phyloP scores from a whole-genome alignment of 2,329 filamentous ascomycete genomes.

The Sporothrix dimorphospora region DNA sequence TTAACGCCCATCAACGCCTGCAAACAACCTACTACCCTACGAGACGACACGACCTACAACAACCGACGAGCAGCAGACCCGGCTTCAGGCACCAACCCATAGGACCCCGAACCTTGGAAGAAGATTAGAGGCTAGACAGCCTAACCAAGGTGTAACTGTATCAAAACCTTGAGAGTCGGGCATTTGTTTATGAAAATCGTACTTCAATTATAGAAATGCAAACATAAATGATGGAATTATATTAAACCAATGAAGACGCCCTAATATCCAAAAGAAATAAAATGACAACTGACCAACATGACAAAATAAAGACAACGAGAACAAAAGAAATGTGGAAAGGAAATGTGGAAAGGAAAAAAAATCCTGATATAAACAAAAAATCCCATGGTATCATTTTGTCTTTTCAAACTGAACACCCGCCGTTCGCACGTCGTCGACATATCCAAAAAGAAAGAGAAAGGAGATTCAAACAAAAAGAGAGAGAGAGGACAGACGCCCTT shows the following conservation, averaged over 20 bases:
- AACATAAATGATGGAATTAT: too few species aligned
- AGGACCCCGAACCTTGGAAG: background rate
- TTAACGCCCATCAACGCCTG: background rate
- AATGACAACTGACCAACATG: background rate
- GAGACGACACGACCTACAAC: background rate
- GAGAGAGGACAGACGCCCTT: background rate
- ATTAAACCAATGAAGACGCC: too few species aligned
- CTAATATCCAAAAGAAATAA: background rate
- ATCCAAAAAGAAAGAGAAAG: background rate
- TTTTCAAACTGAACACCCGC: background rate
- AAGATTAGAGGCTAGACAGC: background rate
- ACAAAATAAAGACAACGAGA: background rate
- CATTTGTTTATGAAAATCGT: too few species aligned
- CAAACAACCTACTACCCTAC: background rate
- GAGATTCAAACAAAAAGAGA: too few species aligned
- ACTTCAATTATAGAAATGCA: too few species aligned
- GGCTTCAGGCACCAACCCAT: background rate
- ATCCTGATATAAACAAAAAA: background rate
- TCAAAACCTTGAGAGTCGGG: too few species aligned
- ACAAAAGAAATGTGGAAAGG: background rate
- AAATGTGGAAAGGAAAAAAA: background rate
- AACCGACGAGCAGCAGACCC: background rate
- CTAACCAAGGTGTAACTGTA: background rate
- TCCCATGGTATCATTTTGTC: constrained; percentile 27
- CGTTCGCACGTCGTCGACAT: background rate